These are phyloP conservation scores for Talaromyces albobiverticillius DNA, from an alignment of 2,329 filamentous ascomycete genomes.

Conservation along the genomic window DNA sequence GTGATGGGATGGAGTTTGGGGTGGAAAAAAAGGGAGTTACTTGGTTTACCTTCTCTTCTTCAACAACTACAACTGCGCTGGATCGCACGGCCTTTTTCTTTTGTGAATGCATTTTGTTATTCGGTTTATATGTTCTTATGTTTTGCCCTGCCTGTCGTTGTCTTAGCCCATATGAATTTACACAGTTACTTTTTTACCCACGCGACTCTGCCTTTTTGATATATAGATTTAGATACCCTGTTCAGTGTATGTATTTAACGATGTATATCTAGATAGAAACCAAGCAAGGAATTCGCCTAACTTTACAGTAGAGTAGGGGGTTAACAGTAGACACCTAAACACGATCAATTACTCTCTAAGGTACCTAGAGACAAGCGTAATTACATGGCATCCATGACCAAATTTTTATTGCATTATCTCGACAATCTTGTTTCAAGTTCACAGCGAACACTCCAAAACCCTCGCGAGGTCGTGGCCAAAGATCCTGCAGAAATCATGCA, in stretches of 20 bases:
- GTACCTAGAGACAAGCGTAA: too few relatives aligned
- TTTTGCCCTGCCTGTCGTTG: not conserved
- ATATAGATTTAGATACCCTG: not conserved
- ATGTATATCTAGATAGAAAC: too few relatives aligned
- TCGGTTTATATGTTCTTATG: constrained; percentile 12
- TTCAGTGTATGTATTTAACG: not conserved
- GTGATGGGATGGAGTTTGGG: not conserved
- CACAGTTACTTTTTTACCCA: not conserved
- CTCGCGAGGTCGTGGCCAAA: not conserved
- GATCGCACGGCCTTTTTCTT: not conserved
- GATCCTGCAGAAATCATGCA: not conserved
- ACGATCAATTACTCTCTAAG: too few relatives aligned
- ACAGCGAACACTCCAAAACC: not conserved
- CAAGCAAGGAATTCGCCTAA: too few relatives aligned
- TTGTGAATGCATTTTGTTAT: not conserved
- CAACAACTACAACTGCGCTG: not conserved
- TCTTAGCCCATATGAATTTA: not conserved
- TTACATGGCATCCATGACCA: too few relatives aligned
- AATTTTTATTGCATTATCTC: too few relatives aligned
- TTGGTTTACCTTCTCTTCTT: not conserved
- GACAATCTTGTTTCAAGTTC: not conserved
- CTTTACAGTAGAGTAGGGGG: too few relatives aligned
- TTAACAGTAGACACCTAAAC: too few relatives aligned
- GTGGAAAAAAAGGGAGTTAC: not conserved
- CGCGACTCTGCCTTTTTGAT: not conserved